Evolutionary conservation across 2,329 filamentous ascomycete genomes (phyloP).

Genomic region (Trichoderma cornu-damae): DNA sequence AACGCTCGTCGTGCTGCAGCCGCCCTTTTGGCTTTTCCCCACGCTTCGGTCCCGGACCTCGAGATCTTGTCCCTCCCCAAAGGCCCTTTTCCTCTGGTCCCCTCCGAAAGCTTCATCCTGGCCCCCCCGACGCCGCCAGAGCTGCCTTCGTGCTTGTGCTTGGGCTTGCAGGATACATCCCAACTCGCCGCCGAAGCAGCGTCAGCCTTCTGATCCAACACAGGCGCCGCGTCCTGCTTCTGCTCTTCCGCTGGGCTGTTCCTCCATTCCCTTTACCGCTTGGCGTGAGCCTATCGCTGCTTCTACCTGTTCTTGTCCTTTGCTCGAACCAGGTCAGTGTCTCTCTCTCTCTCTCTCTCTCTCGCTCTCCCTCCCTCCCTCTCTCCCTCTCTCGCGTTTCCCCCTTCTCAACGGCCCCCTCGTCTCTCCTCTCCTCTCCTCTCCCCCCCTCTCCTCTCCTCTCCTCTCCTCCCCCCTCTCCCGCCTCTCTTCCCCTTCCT

Average conservation of each 20-base stretch:
- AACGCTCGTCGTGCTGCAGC: constrained; percentile 28
- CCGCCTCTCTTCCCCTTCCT: constrained; percentile 19
- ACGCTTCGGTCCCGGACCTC: constrained; percentile 27
- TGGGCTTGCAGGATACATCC: constrained; percentile 33
- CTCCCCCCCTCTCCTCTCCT: constrained; percentile 8
- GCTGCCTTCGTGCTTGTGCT: constrained; percentile 23
- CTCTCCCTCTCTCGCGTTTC: background rate
- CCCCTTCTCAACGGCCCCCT: constrained; percentile 3
- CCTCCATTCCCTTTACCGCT: constrained; percentile 20
- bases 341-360: no score
- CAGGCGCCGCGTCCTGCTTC: constrained; percentile 9
- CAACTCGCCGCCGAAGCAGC: constrained; percentile 30
- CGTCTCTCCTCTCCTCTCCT: constrained; percentile 20
- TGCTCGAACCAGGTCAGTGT: constrained; percentile 30
- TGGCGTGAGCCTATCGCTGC: constrained; percentile 17
- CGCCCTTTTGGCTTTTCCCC: constrained; percentile 31
- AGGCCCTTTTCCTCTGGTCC: constrained; percentile 19
- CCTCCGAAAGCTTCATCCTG: constrained; percentile 29
- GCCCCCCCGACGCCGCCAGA: constrained; percentile 9
- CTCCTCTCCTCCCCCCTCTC: constrained; percentile 20
- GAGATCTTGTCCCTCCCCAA: constrained; percentile 29
- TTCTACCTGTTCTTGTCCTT: constrained; percentile 21
- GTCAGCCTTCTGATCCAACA: constrained; percentile 17
- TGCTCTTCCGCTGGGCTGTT: constrained; percentile 10
- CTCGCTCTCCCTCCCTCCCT: no score